Conservation (phyloP, 1,284 basidiomycete species). For the Lentinus polychrous region DNA sequence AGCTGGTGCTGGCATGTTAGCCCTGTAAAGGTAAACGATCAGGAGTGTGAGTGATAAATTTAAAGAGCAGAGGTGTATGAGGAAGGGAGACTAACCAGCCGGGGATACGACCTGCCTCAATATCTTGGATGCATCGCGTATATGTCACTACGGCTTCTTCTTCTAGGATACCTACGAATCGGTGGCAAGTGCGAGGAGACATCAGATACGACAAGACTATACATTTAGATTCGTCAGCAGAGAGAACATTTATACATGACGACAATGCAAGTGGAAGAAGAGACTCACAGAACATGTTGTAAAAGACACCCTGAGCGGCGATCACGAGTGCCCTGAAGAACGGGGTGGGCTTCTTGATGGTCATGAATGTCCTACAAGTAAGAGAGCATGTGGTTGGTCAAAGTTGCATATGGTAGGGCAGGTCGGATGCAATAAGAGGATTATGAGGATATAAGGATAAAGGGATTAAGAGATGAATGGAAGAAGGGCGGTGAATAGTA, state of each 20-base stretch:
- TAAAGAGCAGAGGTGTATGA: not conserved
- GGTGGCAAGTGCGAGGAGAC: slow-evolving; percentile 81
- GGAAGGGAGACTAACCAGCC: slow-evolving; percentile 53
- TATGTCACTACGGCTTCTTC: slow-evolving; percentile 91
- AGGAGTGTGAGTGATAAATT: not conserved
- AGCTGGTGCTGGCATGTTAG: slow-evolving; percentile 66
- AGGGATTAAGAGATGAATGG: no score
- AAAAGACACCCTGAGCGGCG: slow-evolving; percentile 86
- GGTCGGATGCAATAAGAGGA: no score
- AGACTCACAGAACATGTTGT: slow-evolving; percentile 78
- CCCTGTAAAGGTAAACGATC: slow-evolving; percentile 28
- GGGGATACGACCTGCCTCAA: slow-evolving; percentile 82
- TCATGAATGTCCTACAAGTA: slow-evolving; percentile 76
- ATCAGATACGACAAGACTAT: slow-evolving; percentile 76
- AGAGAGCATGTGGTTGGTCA: slow-evolving; percentile 13
- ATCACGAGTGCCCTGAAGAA: slow-evolving; percentile 79
- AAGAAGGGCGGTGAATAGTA: no score
- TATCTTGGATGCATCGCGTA: slow-evolving; percentile 77
- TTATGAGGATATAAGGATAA: no score
- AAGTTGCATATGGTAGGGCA: not conserved
- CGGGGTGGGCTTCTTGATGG: slow-evolving; percentile 69
- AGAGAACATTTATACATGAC: no score
- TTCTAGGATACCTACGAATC: slow-evolving; percentile 93
- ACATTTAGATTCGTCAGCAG: not conserved
- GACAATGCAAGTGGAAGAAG: not conserved